A percentile compares a stretch with the other conserved stretches of the same genome.
phyloP scores from a whole-genome alignment of 805 yeast species.

The Ascoidea tarda region DNA sequence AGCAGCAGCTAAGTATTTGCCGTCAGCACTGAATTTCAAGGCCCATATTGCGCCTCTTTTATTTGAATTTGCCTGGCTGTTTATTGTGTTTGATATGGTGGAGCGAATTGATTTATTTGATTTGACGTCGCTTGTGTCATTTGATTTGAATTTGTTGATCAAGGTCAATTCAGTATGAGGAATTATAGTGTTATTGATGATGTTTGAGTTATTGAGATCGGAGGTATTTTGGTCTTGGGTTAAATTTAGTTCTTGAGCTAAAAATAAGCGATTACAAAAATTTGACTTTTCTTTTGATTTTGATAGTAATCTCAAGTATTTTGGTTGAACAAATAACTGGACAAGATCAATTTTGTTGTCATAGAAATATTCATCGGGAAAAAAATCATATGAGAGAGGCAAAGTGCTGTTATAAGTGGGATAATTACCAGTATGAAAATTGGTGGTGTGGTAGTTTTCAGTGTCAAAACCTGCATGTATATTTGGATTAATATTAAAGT shows the following conservation, averaged over 20 bases:
- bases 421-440: too few species aligned
- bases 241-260: slow-evolving; percentile 7
- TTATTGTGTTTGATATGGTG: background rate
- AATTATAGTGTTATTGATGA: background rate
- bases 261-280: slow-evolving; percentile 5
- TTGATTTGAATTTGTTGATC: background rate
- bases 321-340: slow-evolving; percentile 9
- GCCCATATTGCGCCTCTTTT: slow-evolving; percentile 43
- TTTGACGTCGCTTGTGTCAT: background rate
- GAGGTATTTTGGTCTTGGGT: background rate
- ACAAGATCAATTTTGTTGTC: slow-evolving; percentile 6
- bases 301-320: slow-evolving; percentile 4
- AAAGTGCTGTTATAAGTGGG: too few species aligned
- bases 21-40: slow-evolving; percentile 64
- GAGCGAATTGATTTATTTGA: background rate
- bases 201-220: background rate
- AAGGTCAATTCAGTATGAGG: background rate
- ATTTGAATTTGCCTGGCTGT: too few species aligned
- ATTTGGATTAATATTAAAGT: background rate
- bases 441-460: too few species aligned
- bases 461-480: background rate
- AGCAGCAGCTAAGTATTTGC: slow-evolving; percentile 72
- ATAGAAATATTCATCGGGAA: slow-evolving; percentile 1
- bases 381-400: too few species aligned
- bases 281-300: background rate